Evolutionary conservation across 2,329 filamentous ascomycete species (phyloP), one percentile per base, ranked within the genome.

Genomic region (Fusarium sp.): DNA sequence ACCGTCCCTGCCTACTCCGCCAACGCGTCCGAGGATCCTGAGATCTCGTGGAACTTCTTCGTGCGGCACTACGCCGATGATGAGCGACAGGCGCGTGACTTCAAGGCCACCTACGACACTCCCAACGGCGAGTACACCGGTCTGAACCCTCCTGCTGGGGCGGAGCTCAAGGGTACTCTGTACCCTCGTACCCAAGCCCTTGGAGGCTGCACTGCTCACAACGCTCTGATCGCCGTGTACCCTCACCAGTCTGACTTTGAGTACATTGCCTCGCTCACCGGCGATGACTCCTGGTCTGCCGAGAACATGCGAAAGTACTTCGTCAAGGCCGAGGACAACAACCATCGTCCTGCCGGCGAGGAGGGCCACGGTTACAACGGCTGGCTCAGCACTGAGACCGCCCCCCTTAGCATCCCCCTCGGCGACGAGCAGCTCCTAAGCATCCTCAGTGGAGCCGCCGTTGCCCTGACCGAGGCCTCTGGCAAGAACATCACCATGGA

Each of bases 31-130:
- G 85, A 89, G 70, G 84, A 89, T 62, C 80, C 80, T 24, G 80
- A 82, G 19, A 81, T 88, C 68, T 78, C 82, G 45, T 91, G 88
- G 88, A 85, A 89, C 75, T 90, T 86, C 77, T 90, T 85, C 66
- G 86, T 89, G n/a, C 82, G 83, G 45, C 88, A 90, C 75, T 90
- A 89, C 71, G 79, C 81, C 10, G 82, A 89, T 62, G 77, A 86
- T 44, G 75, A 77, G 22, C 80, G 84, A 37, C 84, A 88, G 65
- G 80, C 83, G 22, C 79, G 81, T 51, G 87, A 90, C 73, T 84
- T 79, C 69, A 90, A 90, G 79, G 85, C 86, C 46, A 84, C 84
- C 2, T 90, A 88, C 72, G 73, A 82, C 10, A 85, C 84, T 1
- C 79, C 83, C 0, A 76, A 83, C 46, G 86, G 86, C 3, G 75